Conservation (phyloP, 2,329 filamentous ascomycete genomes). For the Alternaria postmessia region DNA sequence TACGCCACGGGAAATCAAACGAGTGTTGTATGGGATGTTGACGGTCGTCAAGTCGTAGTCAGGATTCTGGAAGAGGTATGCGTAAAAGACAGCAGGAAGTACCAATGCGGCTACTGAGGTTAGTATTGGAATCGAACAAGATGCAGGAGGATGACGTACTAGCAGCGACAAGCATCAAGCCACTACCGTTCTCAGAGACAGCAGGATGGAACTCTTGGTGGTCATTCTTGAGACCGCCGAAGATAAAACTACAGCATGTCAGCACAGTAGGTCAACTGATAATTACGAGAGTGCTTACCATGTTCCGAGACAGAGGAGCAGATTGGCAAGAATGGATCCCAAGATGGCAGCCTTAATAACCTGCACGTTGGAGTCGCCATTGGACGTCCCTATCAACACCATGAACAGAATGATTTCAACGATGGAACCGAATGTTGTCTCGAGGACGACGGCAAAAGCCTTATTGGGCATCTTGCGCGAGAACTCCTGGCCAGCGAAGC, state of each 20-base stretch:
- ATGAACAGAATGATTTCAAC: constrained; percentile 88
- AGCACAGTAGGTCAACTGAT: neutral
- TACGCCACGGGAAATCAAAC: constrained; percentile 74
- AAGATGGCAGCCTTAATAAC: constrained; percentile 86
- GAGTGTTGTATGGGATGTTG: constrained; percentile 64
- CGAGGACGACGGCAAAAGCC: constrained; percentile 69
- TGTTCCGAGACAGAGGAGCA: constrained; percentile 79
- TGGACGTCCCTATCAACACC: constrained; percentile 68
- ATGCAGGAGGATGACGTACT: constrained; percentile 51
- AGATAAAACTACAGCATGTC: constrained; percentile 64
- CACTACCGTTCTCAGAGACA: constrained; percentile 80
- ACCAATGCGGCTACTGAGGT: constrained; percentile 55
- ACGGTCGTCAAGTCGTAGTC: constrained; percentile 38
- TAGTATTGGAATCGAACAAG: constrained; percentile 19
- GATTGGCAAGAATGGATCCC: constrained; percentile 82
- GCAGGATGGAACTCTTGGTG: constrained; percentile 77
- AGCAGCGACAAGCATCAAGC: constrained; percentile 78
- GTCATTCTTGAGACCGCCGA: constrained; percentile 73
- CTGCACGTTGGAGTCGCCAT: constrained; percentile 56
- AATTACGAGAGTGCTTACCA: constrained; percentile 54
- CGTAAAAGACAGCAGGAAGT: constrained; percentile 64
- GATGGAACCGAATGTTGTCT: constrained; percentile 71
- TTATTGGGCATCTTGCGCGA: constrained; percentile 75
- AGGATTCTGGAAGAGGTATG: constrained; percentile 40
- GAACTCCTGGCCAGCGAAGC: constrained; percentile 76